These are phyloP conservation scores for Rhamnella rubrinervis DNA, from an alignment of 331 rosid species.

Conservation along the genomic window DNA sequence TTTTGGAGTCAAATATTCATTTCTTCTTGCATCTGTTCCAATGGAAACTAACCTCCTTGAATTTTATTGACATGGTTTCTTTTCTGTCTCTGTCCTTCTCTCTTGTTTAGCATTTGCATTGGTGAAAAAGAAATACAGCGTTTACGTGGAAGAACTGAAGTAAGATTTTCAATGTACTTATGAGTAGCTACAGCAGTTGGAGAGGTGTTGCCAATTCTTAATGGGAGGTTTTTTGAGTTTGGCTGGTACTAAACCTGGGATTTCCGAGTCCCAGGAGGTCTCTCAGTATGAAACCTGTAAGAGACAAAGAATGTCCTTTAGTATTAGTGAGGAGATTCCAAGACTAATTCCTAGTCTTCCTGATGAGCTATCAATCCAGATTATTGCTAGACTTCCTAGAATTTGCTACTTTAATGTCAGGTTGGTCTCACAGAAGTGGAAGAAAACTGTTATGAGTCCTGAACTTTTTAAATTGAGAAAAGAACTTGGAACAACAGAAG, in stretches of 20 bases:
- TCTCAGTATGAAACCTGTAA: constrained; percentile 53
- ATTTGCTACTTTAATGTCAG: constrained; percentile 53
- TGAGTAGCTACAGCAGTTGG: constrained; percentile 32
- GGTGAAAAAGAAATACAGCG: constrained; percentile 1
- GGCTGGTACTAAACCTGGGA: constrained; percentile 35
- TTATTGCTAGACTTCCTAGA: constrained; percentile 86
- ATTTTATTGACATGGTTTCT: not conserved
- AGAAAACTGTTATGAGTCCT: constrained; percentile 46
- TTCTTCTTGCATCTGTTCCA: constrained; percentile 6
- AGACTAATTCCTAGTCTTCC: constrained; percentile 82
- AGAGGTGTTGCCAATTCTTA: constrained; percentile 20
- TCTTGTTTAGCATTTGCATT: constrained; percentile 10
- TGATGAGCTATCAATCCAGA: constrained; percentile 87
- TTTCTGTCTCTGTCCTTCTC: not conserved
- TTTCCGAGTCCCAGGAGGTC: constrained; percentile 33
- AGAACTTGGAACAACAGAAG: constrained; percentile 80
- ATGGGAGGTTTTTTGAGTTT: constrained; percentile 79
- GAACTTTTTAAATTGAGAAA: constrained; percentile 67
- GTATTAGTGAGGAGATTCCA: constrained; percentile 52
- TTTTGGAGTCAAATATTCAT: not conserved
- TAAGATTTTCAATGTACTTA: not conserved
- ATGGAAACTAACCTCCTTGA: not conserved
- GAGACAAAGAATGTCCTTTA: constrained; percentile 64
- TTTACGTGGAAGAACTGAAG: not conserved
- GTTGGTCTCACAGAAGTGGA: constrained; percentile 81